Percentiles rank a stretch among this genome's conserved stretches.
Conservation (phyloP, 1,284 basidiomycete genomes). For the Malassezia psittaci region DNA sequence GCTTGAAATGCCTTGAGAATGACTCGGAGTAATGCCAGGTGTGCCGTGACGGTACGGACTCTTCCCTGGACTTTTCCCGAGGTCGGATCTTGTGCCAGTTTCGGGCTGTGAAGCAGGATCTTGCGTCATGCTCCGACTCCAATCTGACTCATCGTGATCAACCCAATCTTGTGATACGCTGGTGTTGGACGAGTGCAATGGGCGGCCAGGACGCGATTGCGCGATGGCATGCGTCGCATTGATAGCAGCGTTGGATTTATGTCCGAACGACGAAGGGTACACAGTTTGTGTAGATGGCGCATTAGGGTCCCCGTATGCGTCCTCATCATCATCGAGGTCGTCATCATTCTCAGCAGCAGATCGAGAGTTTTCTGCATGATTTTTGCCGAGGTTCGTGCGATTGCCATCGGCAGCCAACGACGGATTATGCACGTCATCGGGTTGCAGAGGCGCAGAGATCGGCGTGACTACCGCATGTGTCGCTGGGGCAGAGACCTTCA, state of each 20-base stretch:
- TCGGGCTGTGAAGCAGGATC: too few relatives aligned
- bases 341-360: background rate
- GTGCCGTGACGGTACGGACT: too few relatives aligned
- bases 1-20: too few relatives aligned
- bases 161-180: constrained; percentile 12
- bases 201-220: constrained; percentile 9
- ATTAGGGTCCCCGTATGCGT: background rate
- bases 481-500: background rate
- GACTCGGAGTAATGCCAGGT: too few relatives aligned
- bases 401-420: background rate
- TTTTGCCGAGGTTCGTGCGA: background rate
- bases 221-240: background rate
- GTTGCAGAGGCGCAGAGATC: background rate
- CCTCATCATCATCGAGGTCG: background rate
- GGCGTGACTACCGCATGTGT: background rate
- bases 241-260: constrained; percentile 17
- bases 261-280: constrained; percentile 38
- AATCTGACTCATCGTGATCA: constrained; percentile 7
- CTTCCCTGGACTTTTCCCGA: too few relatives aligned
- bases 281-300: background rate
- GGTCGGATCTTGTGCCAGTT: too few relatives aligned
- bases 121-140: background rate
- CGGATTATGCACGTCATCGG: background rate
- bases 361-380: background rate
- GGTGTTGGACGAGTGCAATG: background rate